Percentiles rank a stretch among this genome's conserved stretches.
Conservation (phyloP, 805 yeast genomes). For the Pichia occidentalis region DNA sequence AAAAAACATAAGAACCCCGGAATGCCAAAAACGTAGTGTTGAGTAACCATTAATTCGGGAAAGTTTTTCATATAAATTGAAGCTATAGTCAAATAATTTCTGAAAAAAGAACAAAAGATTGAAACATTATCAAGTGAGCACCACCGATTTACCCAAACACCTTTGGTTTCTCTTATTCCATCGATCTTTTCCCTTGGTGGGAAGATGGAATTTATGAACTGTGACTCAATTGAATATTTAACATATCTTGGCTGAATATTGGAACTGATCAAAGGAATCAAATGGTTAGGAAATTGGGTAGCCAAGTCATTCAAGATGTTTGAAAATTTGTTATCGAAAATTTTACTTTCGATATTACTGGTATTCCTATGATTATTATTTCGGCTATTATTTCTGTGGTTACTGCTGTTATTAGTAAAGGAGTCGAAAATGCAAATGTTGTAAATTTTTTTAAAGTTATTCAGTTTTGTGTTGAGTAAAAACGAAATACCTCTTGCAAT, state of each 20-base stretch:
- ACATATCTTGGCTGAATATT: slow-evolving; percentile 20
- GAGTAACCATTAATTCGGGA: slow-evolving; percentile 11
- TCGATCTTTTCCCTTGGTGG: slow-evolving; percentile 34
- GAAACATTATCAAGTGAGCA: slow-evolving; percentile 45
- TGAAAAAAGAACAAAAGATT: slow-evolving; percentile 52
- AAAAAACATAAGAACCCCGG: slow-evolving; percentile 44
- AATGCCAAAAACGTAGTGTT: slow-evolving; percentile 20
- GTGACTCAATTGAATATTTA: slow-evolving; percentile 25
- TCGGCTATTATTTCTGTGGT: too few relatives aligned
- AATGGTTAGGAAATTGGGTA: slow-evolving; percentile 21
- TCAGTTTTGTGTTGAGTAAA: slow-evolving; percentile 48
- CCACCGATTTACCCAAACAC: slow-evolving; percentile 61
- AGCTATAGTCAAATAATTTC: slow-evolving; percentile 43
- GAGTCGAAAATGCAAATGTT: slow-evolving; percentile 18
- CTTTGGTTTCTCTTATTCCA: slow-evolving; percentile 52
- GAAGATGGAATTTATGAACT: slow-evolving; percentile 30
- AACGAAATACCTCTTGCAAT: slow-evolving; percentile 53
- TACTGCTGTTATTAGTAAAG: slow-evolving; percentile 13
- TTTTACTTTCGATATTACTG: neutral
- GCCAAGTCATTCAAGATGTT: slow-evolving; percentile 13
- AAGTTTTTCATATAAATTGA: slow-evolving; percentile 19
- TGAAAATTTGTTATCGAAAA: slow-evolving; percentile 1
- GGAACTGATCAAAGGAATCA: slow-evolving; percentile 20
- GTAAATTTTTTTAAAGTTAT: slow-evolving; percentile 31
- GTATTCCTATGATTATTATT: too few relatives aligned